phyloP scores from a whole-genome alignment of 768 basidiomycete species.

The Cystofilobasidium capitatum region DNA sequence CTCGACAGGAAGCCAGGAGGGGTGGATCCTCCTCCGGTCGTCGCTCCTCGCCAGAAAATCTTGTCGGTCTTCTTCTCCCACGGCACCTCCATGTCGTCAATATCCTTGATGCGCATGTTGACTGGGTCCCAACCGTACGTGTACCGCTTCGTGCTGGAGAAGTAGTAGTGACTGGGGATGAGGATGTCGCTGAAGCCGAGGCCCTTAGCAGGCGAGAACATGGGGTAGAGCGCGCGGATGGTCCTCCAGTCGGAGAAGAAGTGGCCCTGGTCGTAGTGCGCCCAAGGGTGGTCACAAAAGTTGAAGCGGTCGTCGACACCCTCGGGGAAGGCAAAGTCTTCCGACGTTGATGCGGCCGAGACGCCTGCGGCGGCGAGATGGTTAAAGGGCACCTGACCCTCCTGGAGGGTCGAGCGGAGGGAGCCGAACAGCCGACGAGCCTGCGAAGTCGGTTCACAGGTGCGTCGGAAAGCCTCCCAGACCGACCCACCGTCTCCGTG shows the following conservation, averaged over 20 bases:
- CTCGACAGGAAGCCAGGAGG: constrained; percentile 70
- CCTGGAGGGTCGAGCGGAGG: constrained; percentile 46
- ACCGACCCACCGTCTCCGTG: constrained; percentile 60
- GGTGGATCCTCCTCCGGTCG: constrained; percentile 83
- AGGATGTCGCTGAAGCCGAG: constrained; percentile 78
- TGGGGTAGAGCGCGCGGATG: constrained; percentile 76
- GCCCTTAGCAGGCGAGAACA: constrained; percentile 85
- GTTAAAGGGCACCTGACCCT: constrained; percentile 38
- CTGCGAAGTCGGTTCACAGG: constrained; percentile 65
- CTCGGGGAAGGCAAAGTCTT: constrained; percentile 57
- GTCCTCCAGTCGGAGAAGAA: constrained; percentile 97
- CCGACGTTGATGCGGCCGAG: constrained; percentile 35
- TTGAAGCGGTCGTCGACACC: constrained; percentile 58
- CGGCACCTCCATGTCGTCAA: constrained; percentile 73
- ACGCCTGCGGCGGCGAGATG: constrained; percentile 40
- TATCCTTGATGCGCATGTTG: constrained; percentile 58
- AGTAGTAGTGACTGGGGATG: constrained; percentile 95
- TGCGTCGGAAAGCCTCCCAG: constrained; percentile 92
- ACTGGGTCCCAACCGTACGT: constrained; percentile 85
- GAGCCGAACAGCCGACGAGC: constrained; percentile 78
- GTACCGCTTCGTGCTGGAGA: constrained; percentile 65
- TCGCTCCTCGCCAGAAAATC: constrained; percentile 91
- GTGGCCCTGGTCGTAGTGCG: constrained; percentile 80
- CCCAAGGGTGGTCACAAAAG: constrained; percentile 72
- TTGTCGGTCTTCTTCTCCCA: constrained; percentile 83